A percentile compares a stretch with the other conserved stretches of the same genome.
phyloP scores from a whole-genome alignment of 75 land plant species.

The Pinus taeda region DNA sequence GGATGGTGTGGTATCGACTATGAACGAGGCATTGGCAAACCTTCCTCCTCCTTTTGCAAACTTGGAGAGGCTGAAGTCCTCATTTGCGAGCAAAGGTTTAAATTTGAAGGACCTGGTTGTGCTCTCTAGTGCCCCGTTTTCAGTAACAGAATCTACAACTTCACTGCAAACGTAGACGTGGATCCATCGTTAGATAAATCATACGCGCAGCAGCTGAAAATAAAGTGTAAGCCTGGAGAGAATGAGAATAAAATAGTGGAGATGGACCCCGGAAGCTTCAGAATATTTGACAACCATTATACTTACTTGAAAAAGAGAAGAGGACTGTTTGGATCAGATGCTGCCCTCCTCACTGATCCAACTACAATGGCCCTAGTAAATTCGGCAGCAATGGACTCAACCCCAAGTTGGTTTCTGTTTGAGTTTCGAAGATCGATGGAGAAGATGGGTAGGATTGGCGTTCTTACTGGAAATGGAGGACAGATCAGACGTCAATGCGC shows the following conservation, averaged over 20 bases:
- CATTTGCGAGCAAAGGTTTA: too few species aligned
- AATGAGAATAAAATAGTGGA: background rate
- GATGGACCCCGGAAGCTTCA: too few species aligned
- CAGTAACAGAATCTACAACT: conserved; percentile 38
- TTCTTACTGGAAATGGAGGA: conserved; percentile 53
- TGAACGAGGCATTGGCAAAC: too few species aligned
- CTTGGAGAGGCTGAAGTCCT: background rate
- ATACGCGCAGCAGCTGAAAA: background rate
- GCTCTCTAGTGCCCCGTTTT: too few species aligned
- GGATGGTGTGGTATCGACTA: conserved; percentile 46
- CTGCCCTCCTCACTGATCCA: too few species aligned
- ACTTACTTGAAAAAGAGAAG: conserved; percentile 41
- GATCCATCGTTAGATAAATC: conserved; percentile 7
- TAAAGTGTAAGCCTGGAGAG: conserved; percentile 28
- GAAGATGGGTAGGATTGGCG: conserved; percentile 11
- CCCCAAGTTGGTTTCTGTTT: conserved; percentile 21
- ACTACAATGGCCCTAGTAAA: too few species aligned
- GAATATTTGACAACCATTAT: conserved; percentile 21
- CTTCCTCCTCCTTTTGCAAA: conserved; percentile 23
- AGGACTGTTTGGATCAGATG: conserved; percentile 60
- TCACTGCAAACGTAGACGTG: conserved; percentile 15
- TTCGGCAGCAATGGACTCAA: background rate
- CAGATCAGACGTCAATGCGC: conserved; percentile 49
- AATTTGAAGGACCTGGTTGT: too few species aligned
- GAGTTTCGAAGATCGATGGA: conserved; percentile 36